Percentiles rank a stretch among this genome's conserved stretches.
phyloP scores from a whole-genome alignment of 2,329 filamentous ascomycete species.

The Thelonectria rubi region DNA sequence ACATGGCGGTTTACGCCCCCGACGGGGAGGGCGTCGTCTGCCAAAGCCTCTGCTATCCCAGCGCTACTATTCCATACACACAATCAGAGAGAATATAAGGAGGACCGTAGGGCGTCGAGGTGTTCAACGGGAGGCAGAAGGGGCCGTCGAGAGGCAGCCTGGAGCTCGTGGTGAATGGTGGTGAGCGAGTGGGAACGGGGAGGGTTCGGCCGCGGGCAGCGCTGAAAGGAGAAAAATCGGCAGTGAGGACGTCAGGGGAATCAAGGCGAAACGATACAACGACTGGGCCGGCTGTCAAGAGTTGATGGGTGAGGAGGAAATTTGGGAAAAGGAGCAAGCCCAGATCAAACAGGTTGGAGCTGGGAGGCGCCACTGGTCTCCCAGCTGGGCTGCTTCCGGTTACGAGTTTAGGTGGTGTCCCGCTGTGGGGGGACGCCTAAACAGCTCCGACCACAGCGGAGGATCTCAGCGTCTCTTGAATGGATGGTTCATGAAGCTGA shows the following conservation, averaged over 20 bases:
- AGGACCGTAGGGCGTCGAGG: constrained; percentile 19
- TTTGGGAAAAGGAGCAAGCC: constrained; percentile 1
- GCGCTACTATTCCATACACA: constrained; percentile 29
- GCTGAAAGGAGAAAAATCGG: neutral
- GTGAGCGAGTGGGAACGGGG: neutral
- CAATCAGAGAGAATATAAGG: neutral
- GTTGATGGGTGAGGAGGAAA: neutral
- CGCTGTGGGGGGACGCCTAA: neutral
- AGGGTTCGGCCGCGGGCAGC: neutral
- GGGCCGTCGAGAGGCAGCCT: constrained; percentile 27
- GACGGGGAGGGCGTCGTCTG: constrained; percentile 31
- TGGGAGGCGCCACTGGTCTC: constrained; percentile 15
- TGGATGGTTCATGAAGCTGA: neutral
- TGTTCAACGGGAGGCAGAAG: constrained; percentile 9
- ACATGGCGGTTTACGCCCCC: constrained; percentile 39
- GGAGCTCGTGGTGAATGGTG: constrained; percentile 2
- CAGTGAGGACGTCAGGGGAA: neutral
- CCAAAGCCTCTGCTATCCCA: constrained; percentile 18
- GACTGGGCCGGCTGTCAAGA: neutral
- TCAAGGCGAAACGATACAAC: neutral
- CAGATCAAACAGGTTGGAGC: constrained; percentile 7
- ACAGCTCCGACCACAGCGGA: no score
- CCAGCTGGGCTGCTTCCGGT: neutral
- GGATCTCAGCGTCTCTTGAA: no score
- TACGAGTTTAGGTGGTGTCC: neutral